phyloP scores from a whole-genome alignment of 2,329 filamentous ascomycete genomes.

The Fusarium sp. region DNA sequence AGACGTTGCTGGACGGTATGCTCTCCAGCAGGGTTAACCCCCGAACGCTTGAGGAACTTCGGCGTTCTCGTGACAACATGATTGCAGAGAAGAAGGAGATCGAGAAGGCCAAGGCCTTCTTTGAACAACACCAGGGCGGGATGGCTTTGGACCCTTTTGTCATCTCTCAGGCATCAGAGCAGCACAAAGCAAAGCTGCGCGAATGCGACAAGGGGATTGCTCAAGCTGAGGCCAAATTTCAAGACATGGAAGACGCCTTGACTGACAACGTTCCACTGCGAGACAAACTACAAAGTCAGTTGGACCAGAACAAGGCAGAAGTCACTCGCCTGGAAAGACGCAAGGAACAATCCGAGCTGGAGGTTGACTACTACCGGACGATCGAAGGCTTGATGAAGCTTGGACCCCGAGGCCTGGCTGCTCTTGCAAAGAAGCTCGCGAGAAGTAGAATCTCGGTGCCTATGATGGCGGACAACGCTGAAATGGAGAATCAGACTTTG shows the following conservation, averaged over 20 bases:
- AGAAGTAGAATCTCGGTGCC: background rate
- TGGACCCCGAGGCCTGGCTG: background rate
- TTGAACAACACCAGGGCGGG: background rate
- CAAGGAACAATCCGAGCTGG: too few relatives aligned
- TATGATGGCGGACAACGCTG: background rate
- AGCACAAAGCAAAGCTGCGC: background rate
- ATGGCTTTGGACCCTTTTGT: background rate
- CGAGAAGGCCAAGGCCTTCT: background rate
- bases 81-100: background rate
- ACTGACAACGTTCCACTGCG: background rate
- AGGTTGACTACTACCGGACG: background rate
- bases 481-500: background rate
- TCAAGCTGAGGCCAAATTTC: background rate
- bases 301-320: background rate
- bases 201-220: background rate
- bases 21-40: background rate
- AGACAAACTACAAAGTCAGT: background rate
- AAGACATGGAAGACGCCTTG: background rate
- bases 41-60: background rate
- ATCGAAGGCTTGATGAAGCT: background rate
- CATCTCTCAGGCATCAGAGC: background rate
- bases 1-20: background rate
- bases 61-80: background rate
- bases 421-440: background rate
- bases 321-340: background rate